Conservation (phyloP, 164 flowering plant species). For the Stephania yunnanensis region DNA sequence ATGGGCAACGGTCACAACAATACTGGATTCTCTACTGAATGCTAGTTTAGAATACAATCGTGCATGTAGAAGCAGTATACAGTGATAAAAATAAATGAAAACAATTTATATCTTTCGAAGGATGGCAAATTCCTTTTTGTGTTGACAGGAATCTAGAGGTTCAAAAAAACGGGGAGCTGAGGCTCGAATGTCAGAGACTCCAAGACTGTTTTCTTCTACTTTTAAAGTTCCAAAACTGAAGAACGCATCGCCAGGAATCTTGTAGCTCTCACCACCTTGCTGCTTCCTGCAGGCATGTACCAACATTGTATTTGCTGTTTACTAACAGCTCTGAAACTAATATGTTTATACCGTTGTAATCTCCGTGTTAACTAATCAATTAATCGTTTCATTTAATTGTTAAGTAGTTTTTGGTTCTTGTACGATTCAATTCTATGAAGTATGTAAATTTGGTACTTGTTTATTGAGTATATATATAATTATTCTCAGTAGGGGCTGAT, state of each 20-base stretch:
- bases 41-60: too few relatives aligned
- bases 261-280: background rate
- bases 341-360: background rate
- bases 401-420: background rate
- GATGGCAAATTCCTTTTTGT: background rate
- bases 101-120: background rate
- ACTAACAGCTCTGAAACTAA: background rate
- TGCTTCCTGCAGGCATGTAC: background rate
- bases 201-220: constrained; percentile 49
- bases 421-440: background rate
- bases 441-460: background rate
- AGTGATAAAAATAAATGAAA: background rate
- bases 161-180: constrained; percentile 45
- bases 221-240: constrained; percentile 77
- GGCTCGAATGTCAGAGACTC: constrained; percentile 29
- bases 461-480: background rate
- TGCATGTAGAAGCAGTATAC: background rate
- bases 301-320: background rate
- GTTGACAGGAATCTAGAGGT: constrained; percentile 36
- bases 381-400: background rate
- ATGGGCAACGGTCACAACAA: too few relatives aligned
- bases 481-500: background rate
- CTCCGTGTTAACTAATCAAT: background rate
- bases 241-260: constrained; percentile 17
- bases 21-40: too few relatives aligned